Percentiles rank a stretch among this genome's conserved stretches.
phyloP scores from a whole-genome alignment of 23 red algal genomes.

The Gracilaria domingensis region DNA sequence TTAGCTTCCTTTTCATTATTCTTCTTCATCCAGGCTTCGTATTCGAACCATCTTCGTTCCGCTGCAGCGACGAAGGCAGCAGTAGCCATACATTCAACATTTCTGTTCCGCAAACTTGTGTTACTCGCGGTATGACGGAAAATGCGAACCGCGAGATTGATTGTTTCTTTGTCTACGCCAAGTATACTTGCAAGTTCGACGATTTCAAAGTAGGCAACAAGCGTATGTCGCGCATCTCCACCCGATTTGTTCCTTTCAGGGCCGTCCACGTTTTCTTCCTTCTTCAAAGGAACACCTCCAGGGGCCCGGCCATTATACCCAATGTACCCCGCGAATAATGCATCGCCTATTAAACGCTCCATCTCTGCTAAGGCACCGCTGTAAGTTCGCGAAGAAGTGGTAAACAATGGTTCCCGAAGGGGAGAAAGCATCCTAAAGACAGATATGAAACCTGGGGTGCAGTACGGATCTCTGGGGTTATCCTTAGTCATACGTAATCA shows the following conservation, averaged over 20 bases:
- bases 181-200: constrained; percentile 71
- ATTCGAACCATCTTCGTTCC: constrained; percentile 55
- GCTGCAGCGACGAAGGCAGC: constrained; percentile 71
- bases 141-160: constrained; percentile 73
- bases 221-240: constrained; percentile 69
- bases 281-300: constrained; percentile 5
- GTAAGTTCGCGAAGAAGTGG: constrained; percentile 68
- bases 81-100: constrained; percentile 71
- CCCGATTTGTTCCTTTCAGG: constrained; percentile 62
- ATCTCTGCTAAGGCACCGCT: constrained; percentile 78
- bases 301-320: constrained; percentile 83
- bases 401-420: constrained; percentile 72
- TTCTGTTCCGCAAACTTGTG: constrained; percentile 67
- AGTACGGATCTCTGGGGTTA: constrained; percentile 70
- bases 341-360: constrained; percentile 80
- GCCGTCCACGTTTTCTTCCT: constrained; percentile 35
- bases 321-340: constrained; percentile 76
- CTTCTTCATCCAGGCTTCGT: constrained; percentile 52
- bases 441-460: constrained; percentile 78
- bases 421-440: constrained; percentile 85
- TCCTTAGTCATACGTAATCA: constrained; percentile 14
- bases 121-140: constrained; percentile 66
- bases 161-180: constrained; percentile 70
- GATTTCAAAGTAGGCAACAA: constrained; percentile 82
- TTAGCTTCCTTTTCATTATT: not conserved